Conservation (phyloP, 1,284 basidiomycete genomes). For the Entoloma clypeatum region DNA sequence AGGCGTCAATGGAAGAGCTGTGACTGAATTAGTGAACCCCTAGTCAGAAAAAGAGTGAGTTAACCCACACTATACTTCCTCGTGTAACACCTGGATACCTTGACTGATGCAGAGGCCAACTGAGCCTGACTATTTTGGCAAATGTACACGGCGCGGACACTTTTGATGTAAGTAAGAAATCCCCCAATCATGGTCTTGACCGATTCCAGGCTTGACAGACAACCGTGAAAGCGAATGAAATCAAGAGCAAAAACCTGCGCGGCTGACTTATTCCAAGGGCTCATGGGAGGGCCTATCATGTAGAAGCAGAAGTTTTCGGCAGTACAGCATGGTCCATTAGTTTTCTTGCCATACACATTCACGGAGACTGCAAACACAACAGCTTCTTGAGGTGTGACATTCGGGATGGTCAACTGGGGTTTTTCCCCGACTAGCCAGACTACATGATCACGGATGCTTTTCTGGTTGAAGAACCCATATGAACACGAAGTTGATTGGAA, state of each 20-base stretch:
- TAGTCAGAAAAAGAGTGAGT: background rate
- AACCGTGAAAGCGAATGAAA: background rate
- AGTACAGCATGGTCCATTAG: conserved; percentile 2
- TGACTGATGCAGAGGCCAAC: background rate
- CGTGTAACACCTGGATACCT: background rate
- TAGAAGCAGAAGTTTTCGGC: conserved; percentile 3
- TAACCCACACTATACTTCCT: conserved; percentile 4
- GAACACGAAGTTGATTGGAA: too few relatives aligned
- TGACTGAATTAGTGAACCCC: background rate
- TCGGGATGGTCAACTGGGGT: background rate
- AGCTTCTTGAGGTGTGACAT: conserved; percentile 6
- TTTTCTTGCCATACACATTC: background rate
- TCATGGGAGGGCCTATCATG: conserved; percentile 2
- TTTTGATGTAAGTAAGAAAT: conserved; percentile 10
- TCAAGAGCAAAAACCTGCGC: conserved; percentile 7
- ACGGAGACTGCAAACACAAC: conserved; percentile 1
- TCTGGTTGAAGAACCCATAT: too few relatives aligned
- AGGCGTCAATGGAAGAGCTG: conserved; percentile 8
- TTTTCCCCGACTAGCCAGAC: background rate
- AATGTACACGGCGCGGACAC: conserved; percentile 1
- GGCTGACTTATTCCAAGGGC: conserved; percentile 12
- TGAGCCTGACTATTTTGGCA: too few relatives aligned
- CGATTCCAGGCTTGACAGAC: background rate
- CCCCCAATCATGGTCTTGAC: background rate
- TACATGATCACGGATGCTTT: conserved; percentile 1